These are phyloP conservation scores for Tricholoma flavovirens DNA, from an alignment of 768 basidiomycete species.

Conservation along the genomic window DNA sequence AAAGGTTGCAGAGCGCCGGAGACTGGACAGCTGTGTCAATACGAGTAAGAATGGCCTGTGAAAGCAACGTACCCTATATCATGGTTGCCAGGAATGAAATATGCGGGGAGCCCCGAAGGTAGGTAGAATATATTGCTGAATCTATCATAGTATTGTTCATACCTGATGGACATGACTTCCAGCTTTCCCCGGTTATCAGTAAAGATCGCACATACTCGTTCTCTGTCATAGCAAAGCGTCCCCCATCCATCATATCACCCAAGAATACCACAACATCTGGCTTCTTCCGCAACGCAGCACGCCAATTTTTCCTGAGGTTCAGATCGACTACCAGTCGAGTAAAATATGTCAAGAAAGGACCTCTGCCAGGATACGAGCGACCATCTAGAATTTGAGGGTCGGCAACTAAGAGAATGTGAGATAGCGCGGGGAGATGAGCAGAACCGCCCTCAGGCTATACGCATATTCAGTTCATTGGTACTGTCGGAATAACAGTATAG, in stretches of 20 bases:
- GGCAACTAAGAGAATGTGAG: constrained; percentile 73
- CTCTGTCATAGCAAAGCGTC: constrained; percentile 56
- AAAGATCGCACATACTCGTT: constrained; percentile 50
- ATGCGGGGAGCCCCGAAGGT: constrained; percentile 43
- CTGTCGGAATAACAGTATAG: not conserved
- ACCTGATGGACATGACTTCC: constrained; percentile 39
- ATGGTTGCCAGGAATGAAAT: constrained; percentile 87
- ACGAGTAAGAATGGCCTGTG: not conserved
- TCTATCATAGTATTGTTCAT: constrained; percentile 58
- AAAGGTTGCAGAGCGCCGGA: constrained; percentile 40
- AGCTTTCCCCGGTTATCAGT: not conserved
- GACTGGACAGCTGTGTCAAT: constrained; percentile 28
- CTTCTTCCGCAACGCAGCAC: constrained; percentile 46
- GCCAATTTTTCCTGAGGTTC: constrained; percentile 84
- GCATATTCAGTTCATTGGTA: not conserved
- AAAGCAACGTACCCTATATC: constrained; percentile 63
- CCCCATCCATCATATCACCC: constrained; percentile 92
- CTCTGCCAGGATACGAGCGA: constrained; percentile 63
- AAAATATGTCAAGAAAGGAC: constrained; percentile 48
- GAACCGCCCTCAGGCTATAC: not conserved
- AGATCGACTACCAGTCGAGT: constrained; percentile 69
- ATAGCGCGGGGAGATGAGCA: constrained; percentile 6
- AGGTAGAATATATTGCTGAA: constrained; percentile 68
- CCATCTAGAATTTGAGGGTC: constrained; percentile 85
- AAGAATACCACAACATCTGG: constrained; percentile 78